Evolutionary conservation across 495 filamentous ascomycete species (phyloP), one percentile per base, ranked within the genome.

Genomic region (Aspergillus avenaceus): DNA sequence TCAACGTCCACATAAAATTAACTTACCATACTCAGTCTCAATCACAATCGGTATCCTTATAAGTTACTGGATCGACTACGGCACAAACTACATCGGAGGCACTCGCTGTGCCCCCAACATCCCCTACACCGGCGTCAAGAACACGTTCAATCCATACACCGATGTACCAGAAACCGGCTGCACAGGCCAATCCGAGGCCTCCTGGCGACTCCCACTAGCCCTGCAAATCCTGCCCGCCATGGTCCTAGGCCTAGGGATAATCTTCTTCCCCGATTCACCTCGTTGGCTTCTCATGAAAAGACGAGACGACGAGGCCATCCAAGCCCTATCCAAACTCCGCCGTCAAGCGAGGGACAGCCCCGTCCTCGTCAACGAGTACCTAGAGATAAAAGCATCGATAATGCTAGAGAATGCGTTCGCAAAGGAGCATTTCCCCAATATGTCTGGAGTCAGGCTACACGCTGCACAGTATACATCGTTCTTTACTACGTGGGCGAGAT

Each of bases 31-130:
- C 9, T 13, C 13, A 70, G 67, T 87, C 77, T 87, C 87, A 16
- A 88, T 92, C 54, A 88, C 83, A 26, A 82, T 90, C 44, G 90
- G 90, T 22, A 92, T 95, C 65, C 81, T 93, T 74, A 67, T 91
- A 26, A 82, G 79, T 53, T 93, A 90, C 72, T 95, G 89, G 88
- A 87, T 90, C 55, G 82, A 89, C 65, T 90, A 88, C 48, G 66
- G 63, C 16, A 64, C 70, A 14, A 71, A 73, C 49, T 66, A 69
- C 25, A 69, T 73, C 40, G 70, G 68, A n/a, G 68, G 70, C 11
- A 62, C 66, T 0, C 58, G 67, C 12, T 76, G 69, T 21, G 65
- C 70, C 27, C 70, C 66, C 12, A 53, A 63, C 36, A 55, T 68
- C 31, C 64, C 67, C 11, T 90, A 80, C 65, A 91, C 90, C 41